These are phyloP conservation scores for Tolypocladium pustulatum DNA, from an alignment of 2,329 filamentous ascomycete species.

Conservation along the genomic window DNA sequence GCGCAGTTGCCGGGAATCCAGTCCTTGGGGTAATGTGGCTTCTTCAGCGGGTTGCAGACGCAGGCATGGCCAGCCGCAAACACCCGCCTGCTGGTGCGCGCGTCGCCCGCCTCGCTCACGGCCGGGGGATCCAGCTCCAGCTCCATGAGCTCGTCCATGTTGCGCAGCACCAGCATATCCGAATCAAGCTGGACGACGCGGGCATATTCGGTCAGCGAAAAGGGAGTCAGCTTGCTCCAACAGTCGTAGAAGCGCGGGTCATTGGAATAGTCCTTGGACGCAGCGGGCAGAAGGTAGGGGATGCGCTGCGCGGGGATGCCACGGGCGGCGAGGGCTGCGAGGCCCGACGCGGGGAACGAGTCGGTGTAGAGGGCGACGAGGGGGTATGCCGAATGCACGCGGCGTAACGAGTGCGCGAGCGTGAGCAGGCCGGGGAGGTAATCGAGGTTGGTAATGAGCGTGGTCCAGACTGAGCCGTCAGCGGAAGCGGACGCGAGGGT, in stretches of 20 bases:
- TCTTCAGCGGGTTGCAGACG: constrained; percentile 73
- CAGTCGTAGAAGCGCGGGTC: constrained; percentile 83
- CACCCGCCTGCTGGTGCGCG: constrained; percentile 40
- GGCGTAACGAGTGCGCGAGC: constrained; percentile 65
- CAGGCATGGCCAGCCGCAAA: constrained; percentile 81
- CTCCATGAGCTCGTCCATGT: constrained; percentile 94
- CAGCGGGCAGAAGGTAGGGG: constrained; percentile 59
- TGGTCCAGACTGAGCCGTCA: constrained; percentile 58
- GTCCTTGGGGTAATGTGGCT: constrained; percentile 65
- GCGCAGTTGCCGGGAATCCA: constrained; percentile 53
- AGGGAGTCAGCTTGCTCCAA: constrained; percentile 79
- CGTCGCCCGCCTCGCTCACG: constrained; percentile 11
- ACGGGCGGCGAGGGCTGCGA: constrained; percentile 57
- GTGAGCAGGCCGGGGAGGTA: constrained; percentile 79
- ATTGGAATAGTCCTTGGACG: constrained; percentile 56
- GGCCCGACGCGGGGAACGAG: constrained; percentile 58
- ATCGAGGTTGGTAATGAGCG: constrained; percentile 71
- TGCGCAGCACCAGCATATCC: constrained; percentile 73
- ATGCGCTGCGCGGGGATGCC: constrained; percentile 61
- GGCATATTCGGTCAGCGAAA: constrained; percentile 65
- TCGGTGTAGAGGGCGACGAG: constrained; percentile 78
- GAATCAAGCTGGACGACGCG: constrained; percentile 77
- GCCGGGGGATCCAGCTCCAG: constrained; percentile 50
- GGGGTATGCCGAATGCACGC: constrained; percentile 57
- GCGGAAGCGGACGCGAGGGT: background rate